Evolutionary conservation across 345 rosid species (phyloP).

Genomic region (Kernera saxatilis): DNA sequence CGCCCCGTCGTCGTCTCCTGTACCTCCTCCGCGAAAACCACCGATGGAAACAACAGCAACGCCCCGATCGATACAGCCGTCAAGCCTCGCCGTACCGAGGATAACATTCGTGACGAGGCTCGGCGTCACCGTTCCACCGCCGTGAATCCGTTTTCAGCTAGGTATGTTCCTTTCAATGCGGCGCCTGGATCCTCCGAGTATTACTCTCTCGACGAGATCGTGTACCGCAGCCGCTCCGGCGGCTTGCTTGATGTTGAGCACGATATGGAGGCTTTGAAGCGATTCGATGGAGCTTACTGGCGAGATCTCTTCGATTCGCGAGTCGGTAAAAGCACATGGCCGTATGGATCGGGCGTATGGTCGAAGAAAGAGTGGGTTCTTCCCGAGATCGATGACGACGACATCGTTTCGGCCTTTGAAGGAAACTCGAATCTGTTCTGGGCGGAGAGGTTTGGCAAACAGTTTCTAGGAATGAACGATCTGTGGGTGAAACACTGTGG

Average conservation of each 20-base stretch:
- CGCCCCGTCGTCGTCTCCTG: constrained; percentile 35
- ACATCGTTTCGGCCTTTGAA: constrained; percentile 85
- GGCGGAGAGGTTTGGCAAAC: constrained; percentile 86
- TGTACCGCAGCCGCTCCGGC: constrained; percentile 77
- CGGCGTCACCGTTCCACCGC: constrained; percentile 46
- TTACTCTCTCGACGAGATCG: constrained; percentile 86
- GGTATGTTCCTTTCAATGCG: constrained; percentile 68
- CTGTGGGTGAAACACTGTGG: constrained; percentile 96
- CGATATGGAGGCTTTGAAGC: constrained; percentile 64
- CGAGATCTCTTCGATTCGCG: constrained; percentile 78
- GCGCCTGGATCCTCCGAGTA: constrained; percentile 47
- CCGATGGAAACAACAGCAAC: constrained; percentile 9
- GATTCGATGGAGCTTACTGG: constrained; percentile 72
- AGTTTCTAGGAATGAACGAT: constrained; percentile 72
- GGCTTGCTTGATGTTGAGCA: constrained; percentile 79
- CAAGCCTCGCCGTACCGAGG: constrained; percentile 39
- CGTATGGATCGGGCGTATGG: constrained; percentile 91
- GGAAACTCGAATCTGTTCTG: constrained; percentile 87
- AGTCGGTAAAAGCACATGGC: constrained; percentile 79
- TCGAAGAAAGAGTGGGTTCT: constrained; percentile 92
- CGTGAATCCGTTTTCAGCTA: constrained; percentile 53
- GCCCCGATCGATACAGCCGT: constrained; percentile 12
- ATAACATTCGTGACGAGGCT: constrained; percentile 63
- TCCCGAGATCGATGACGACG: constrained; percentile 74
- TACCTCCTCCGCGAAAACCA: constrained; percentile 25